phyloP scores from a whole-genome alignment of 1,139 yeast species.

The Insectozyma bohioensis region DNA sequence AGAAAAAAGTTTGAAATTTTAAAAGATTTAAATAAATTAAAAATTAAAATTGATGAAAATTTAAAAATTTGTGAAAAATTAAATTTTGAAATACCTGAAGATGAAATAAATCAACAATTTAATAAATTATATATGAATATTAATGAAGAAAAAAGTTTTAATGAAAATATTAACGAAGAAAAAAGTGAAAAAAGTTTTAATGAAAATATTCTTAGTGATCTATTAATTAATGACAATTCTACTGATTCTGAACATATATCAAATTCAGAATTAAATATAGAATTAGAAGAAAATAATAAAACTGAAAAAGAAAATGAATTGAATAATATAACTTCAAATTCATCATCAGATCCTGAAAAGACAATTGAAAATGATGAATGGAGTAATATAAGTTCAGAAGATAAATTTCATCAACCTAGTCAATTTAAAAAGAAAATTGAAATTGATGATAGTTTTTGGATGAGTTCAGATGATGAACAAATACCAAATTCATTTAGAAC shows the following conservation, averaged over 20 bases:
- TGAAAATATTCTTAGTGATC: background rate
- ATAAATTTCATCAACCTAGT: no score
- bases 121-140: conserved; percentile 5
- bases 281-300: no score
- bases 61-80: conserved; percentile 30
- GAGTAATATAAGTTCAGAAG: conserved; percentile 12
- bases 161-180: conserved; percentile 6
- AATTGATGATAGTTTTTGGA: no score
- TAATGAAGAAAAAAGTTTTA: conserved; percentile 3
- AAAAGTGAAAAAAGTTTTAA: background rate
- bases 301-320: no score
- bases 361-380: conserved; percentile 6
- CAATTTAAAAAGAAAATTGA: no score
- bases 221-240: no score
- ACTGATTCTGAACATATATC: no score
- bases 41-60: conserved; percentile 19
- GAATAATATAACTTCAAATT: no score
- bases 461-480: no score
- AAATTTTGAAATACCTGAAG: conserved; percentile 30
- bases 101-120: conserved; percentile 19
- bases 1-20: conserved; percentile 8
- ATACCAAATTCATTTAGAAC: no score
- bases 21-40: conserved; percentile 15
- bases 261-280: no score
- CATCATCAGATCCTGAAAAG: no score